Conservation (phyloP, 1,139 yeast genomes). For the Saccharomyces hybrid region DNA sequence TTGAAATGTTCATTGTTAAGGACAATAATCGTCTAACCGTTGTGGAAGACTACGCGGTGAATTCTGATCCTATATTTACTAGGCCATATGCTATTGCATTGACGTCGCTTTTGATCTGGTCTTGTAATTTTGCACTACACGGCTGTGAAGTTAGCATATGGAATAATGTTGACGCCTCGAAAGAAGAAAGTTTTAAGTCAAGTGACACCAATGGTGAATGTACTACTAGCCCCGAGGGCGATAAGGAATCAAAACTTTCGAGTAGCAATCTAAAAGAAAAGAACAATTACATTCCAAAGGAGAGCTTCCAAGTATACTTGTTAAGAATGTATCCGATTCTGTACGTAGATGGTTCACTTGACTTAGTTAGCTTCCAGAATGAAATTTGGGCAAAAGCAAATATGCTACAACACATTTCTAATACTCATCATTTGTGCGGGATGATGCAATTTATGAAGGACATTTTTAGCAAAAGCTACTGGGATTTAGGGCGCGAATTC, state of each 20-base stretch:
- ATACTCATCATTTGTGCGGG: slow-evolving; percentile 46
- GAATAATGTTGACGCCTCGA: slow-evolving; percentile 28
- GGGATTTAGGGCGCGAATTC: slow-evolving; percentile 55
- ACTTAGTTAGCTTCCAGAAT: slow-evolving; percentile 34
- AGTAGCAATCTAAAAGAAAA: slow-evolving; percentile 32
- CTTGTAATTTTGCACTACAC: slow-evolving; percentile 43
- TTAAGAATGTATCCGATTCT: slow-evolving; percentile 16
- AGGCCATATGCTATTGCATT: slow-evolving; percentile 51
- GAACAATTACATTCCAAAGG: slow-evolving; percentile 20
- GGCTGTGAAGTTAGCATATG: slow-evolving; percentile 50
- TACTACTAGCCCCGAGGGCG: not conserved
- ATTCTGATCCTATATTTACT: slow-evolving; percentile 47
- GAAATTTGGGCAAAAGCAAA: slow-evolving; percentile 30
- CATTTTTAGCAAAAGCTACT: slow-evolving; percentile 43
- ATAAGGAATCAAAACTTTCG: not conserved
- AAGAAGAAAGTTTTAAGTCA: slow-evolving; percentile 2
- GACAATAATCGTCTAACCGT: slow-evolving; percentile 13
- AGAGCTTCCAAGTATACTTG: slow-evolving; percentile 20
- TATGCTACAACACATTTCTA: slow-evolving; percentile 28
- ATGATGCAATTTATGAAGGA: slow-evolving; percentile 44
- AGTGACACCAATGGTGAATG: not conserved
- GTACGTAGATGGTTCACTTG: slow-evolving; percentile 12
- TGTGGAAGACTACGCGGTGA: slow-evolving; percentile 37
- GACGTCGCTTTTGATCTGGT: slow-evolving; percentile 50
- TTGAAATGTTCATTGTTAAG: slow-evolving; percentile 51